Percentiles rank a stretch among this genome's conserved stretches.
These are phyloP conservation scores for Ogataea corticis DNA, from an alignment of 805 yeast genomes.

Conservation along the genomic window DNA sequence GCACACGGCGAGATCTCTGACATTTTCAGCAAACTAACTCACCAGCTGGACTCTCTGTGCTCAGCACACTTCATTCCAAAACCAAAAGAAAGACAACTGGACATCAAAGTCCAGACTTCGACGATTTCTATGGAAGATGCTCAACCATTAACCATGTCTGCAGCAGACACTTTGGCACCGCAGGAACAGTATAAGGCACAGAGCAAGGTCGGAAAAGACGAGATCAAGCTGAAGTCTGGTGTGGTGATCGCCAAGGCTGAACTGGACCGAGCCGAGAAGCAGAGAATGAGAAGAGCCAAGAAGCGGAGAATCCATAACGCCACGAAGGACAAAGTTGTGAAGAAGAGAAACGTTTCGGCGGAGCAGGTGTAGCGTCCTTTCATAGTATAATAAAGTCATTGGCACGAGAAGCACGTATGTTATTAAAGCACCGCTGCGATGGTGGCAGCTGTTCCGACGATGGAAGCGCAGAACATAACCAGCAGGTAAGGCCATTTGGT, in stretches of 20 bases:
- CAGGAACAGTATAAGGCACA: constrained; percentile 78
- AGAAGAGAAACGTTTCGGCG: constrained; percentile 29
- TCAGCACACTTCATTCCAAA: constrained; percentile 96
- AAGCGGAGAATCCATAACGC: constrained; percentile 63
- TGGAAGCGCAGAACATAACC: constrained; percentile 47
- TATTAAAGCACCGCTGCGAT: constrained; percentile 46
- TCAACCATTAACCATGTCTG: constrained; percentile 81
- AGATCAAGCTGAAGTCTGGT: constrained; percentile 74
- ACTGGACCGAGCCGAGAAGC: constrained; percentile 79
- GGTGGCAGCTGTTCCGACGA: constrained; percentile 62
- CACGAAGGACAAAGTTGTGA: constrained; percentile 30
- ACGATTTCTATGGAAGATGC: constrained; percentile 94
- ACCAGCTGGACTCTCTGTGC: constrained; percentile 81
- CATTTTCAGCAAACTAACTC: constrained; percentile 59
- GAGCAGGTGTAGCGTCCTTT: neutral
- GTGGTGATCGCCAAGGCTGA: constrained; percentile 80
- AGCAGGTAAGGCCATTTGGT: constrained; percentile 42
- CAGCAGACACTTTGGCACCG: constrained; percentile 82
- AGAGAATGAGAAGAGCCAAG: constrained; percentile 80
- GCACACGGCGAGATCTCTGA: constrained; percentile 79
- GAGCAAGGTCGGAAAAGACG: constrained; percentile 47
- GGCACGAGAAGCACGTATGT: neutral
- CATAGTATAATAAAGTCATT: neutral
- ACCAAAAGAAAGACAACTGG: constrained; percentile 77
- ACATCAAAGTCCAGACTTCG: constrained; percentile 79